These are phyloP conservation scores for Colletotrichum abscissum DNA, from an alignment of 2,329 filamentous ascomycete species.

Conservation along the genomic window DNA sequence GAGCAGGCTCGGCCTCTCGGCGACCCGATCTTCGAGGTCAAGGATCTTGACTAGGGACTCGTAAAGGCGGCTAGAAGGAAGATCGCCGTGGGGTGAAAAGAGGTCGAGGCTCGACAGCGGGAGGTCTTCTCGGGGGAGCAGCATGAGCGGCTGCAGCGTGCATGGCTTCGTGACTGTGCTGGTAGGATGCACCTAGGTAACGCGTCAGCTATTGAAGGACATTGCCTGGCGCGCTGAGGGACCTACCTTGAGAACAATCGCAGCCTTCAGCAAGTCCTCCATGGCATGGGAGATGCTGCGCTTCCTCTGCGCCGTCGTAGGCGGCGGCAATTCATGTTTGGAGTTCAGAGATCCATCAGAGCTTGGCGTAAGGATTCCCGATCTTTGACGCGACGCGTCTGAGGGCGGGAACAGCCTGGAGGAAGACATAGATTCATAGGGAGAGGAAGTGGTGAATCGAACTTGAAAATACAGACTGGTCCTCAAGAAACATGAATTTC, in stretches of 20 bases:
- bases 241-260: slow-evolving; percentile 64
- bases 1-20: slow-evolving; percentile 65
- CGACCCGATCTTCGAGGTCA: slow-evolving; percentile 71
- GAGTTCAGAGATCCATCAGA: slow-evolving; percentile 52
- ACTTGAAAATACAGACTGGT: background rate
- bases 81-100: slow-evolving; percentile 58
- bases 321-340: slow-evolving; percentile 43
- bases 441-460: background rate
- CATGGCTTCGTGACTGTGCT: slow-evolving; percentile 64
- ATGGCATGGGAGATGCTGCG: slow-evolving; percentile 53
- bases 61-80: slow-evolving; percentile 66
- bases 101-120: slow-evolving; percentile 72
- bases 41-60: slow-evolving; percentile 72
- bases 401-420: slow-evolving; percentile 36
- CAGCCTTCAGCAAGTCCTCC: slow-evolving; percentile 62
- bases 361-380: slow-evolving; percentile 54
- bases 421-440: slow-evolving; percentile 36
- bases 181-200: slow-evolving; percentile 64
- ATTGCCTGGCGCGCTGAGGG: background rate
- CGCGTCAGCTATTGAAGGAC: slow-evolving; percentile 34
- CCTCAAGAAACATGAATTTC: background rate
- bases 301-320: slow-evolving; percentile 48
- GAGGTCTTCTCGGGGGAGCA: slow-evolving; percentile 70
- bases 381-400: slow-evolving; percentile 63
- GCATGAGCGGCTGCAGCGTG: slow-evolving; percentile 69